Conservation (phyloP, 164 flowering plant genomes). For the Aristolochia contorta region DNA sequence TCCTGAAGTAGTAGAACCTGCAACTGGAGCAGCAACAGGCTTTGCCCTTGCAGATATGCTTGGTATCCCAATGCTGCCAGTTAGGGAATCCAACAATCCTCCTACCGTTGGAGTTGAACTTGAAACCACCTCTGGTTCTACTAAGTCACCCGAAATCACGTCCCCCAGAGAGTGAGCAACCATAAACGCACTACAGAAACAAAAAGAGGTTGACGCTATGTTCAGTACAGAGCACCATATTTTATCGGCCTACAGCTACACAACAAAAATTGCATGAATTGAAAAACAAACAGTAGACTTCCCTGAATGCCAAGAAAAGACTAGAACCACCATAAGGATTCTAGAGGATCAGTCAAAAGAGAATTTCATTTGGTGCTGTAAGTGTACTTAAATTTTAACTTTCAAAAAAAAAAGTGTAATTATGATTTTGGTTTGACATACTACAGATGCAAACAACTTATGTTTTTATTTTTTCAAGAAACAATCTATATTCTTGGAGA, state of each 20-base stretch:
- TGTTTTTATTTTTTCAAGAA: no score
- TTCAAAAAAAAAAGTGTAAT: no score
- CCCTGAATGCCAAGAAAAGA: no score
- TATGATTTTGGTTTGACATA: no score
- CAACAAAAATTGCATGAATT: no score
- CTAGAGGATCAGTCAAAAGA: no score
- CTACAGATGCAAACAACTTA: no score
- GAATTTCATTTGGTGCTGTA: no score
- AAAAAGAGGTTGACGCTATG: background rate
- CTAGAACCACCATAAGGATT: no score
- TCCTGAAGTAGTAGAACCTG: slow-evolving; percentile 45
- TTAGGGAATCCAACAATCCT: slow-evolving; percentile 90
- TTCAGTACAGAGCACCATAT: background rate
- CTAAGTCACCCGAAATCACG: slow-evolving; percentile 53
- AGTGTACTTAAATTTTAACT: no score
- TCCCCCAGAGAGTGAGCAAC: slow-evolving; percentile 85
- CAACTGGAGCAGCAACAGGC: slow-evolving; percentile 77
- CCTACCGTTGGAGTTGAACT: slow-evolving; percentile 71
- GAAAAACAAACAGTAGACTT: no score
- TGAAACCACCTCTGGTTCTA: slow-evolving; percentile 83
- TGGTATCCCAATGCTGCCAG: slow-evolving; percentile 93
- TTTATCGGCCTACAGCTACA: background rate
- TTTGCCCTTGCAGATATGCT: slow-evolving; percentile 79
- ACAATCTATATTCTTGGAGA: no score
- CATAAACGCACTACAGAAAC: slow-evolving; percentile 57